A percentile compares a stretch with the other conserved stretches of the same genome.
Conservation (phyloP, 305 asterid genomes). For the Fraxinus paxiana region DNA sequence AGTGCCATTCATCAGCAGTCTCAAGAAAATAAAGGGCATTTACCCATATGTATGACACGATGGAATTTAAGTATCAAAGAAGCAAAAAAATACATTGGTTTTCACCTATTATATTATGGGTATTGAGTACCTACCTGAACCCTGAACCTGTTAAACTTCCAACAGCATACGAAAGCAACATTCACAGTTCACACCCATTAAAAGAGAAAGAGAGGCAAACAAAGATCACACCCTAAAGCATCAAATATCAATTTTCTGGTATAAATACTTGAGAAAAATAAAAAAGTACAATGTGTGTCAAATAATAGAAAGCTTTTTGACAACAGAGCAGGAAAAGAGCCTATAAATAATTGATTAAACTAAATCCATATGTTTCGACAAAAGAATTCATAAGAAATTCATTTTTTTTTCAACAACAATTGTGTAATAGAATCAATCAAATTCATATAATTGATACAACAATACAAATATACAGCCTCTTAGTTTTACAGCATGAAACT, state of each 20-base stretch:
- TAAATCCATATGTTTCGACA: neutral
- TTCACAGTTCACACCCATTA: neutral
- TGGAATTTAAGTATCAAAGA: neutral
- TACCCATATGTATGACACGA: neutral
- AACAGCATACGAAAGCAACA: neutral
- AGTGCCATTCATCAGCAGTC: neutral
- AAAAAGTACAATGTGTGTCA: neutral
- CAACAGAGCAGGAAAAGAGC: neutral
- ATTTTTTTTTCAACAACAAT: neutral
- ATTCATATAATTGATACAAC: conserved; percentile 20
- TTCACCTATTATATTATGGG: neutral
- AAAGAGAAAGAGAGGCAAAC: neutral
- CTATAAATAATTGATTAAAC: neutral
- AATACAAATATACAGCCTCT: neutral
- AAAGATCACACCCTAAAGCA: neutral
- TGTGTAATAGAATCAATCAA: conserved; percentile 16
- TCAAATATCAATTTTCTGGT: neutral
- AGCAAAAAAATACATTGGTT: neutral
- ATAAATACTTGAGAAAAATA: neutral
- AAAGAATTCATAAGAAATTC: neutral
- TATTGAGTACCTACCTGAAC: neutral
- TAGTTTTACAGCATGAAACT: conserved; percentile 16
- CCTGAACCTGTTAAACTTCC: conserved; percentile 37
- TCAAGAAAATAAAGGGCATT: neutral
- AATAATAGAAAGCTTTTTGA: neutral